Base-by-base conservation (phyloP, 768 basidiomycete species). In the Suillus variegatus region DNA sequence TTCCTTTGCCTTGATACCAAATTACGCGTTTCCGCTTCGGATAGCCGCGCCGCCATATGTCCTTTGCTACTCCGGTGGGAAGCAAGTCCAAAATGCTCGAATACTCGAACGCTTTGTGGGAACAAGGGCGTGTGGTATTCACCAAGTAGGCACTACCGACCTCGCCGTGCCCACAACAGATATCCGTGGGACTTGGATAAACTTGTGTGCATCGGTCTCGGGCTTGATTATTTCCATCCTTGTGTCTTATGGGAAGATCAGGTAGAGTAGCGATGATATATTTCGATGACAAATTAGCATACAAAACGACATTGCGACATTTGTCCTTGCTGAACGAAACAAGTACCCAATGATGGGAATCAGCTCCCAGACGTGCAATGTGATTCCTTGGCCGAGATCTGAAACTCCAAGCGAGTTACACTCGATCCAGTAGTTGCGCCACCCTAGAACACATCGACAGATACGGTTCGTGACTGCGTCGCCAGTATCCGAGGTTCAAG, bases 41-140 rank as follows among this genome's bases (percentile, higher is more conserved):
- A 75, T 82, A 92, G 91, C 8, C 81, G 77, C 63, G 94, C 97
- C 0, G 95, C 95, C 81, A 96, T 98, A 67, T 99, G 95, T 73
- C 97, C 97, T 0, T 87, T 88, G 2, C 87, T 97, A 69, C 88
- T 91, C 6, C 0, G 97, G 97, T 0, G 89, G 90, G 5, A 99
- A 99, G 82, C 96, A 97, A 73, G 88, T 98, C 0, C 97, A 98
- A 76, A 88, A 98, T 70, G 91, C 91, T 0, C 82, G 88, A 1
- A 78, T 92, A 8, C 81, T 96, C 22, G 93, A 94, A 70, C 79
- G 80, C 20, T 96, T 95, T 78, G 80, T 96, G 52, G 71, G 41
- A 81, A 78, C 64, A 80, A 81, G 67, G 77, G 80, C 6, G 51
- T 67, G 7, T 70, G 73, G 18, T 67, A 14, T 51, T 6, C 49